phyloP scores from a whole-genome alignment of 2,329 filamentous ascomycete species.

The Emmonsiellopsis sp. region DNA sequence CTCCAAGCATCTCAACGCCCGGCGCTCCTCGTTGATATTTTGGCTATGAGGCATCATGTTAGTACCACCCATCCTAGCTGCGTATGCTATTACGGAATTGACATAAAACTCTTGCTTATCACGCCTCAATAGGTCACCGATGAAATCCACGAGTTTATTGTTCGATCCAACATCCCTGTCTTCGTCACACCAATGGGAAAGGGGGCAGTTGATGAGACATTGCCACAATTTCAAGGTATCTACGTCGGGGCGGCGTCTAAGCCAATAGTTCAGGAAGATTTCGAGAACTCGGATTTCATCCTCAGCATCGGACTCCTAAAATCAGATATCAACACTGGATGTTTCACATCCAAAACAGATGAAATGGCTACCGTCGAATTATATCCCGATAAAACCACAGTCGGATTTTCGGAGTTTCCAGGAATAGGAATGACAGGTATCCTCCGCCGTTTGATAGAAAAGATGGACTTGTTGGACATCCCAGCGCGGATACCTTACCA shows the following conservation, averaged over 20 bases:
- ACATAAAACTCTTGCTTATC: neutral
- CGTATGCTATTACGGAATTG: neutral
- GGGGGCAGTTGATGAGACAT: slow-evolving; percentile 67
- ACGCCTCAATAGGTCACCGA: slow-evolving; percentile 46
- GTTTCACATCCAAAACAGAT: slow-evolving; percentile 73
- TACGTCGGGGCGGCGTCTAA: slow-evolving; percentile 73
- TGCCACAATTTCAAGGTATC: slow-evolving; percentile 70
- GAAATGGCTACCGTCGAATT: slow-evolving; percentile 76
- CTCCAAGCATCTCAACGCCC: slow-evolving; percentile 65
- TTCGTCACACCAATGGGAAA: slow-evolving; percentile 92
- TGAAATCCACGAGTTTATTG: slow-evolving; percentile 64
- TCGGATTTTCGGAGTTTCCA: slow-evolving; percentile 69
- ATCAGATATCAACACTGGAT: slow-evolving; percentile 46
- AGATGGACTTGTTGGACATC: slow-evolving; percentile 48
- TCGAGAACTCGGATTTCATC: slow-evolving; percentile 34
- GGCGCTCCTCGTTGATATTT: slow-evolving; percentile 73
- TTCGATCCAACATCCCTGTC: slow-evolving; percentile 65
- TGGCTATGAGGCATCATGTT: slow-evolving; percentile 38
- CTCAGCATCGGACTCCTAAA: slow-evolving; percentile 37
- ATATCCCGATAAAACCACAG: slow-evolving; percentile 62
- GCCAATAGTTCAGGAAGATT: slow-evolving; percentile 34
- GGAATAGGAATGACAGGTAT: slow-evolving; percentile 69
- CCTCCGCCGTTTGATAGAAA: slow-evolving; percentile 59
- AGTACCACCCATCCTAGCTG: slow-evolving; percentile 49
- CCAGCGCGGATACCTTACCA: slow-evolving; percentile 42